Evolutionary conservation across 75 land plant species (phyloP).

Genomic region (Larix kaempferi): DNA sequence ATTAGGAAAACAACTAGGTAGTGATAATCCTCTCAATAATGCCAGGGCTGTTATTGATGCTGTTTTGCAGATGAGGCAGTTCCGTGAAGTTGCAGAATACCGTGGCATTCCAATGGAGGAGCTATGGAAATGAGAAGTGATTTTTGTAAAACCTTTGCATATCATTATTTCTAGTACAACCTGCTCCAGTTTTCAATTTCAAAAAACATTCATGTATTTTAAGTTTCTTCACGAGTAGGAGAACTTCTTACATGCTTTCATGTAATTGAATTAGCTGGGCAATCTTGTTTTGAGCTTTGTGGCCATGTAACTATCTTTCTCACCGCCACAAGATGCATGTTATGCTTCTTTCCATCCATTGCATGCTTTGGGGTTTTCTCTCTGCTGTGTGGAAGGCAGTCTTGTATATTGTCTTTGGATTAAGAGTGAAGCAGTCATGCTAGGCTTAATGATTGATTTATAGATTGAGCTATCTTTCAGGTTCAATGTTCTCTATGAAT

Average conservation of each 20-base stretch:
- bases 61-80: conserved; percentile 68
- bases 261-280: neutral
- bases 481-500: neutral
- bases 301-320: neutral
- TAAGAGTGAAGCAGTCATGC: neutral
- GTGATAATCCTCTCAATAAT: conserved; percentile 94
- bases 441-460: neutral
- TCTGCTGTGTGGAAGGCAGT: neutral
- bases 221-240: neutral
- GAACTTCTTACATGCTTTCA: neutral
- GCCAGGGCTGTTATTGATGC: conserved; percentile 91
- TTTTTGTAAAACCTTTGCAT: neutral
- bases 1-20: conserved; percentile 87
- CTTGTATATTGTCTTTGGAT: neutral
- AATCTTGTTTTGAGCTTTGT: neutral
- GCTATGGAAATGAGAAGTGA: conserved; percentile 75
- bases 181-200: neutral
- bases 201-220: conserved; percentile 1
- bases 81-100: conserved; percentile 72
- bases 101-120: conserved; percentile 97
- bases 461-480: neutral
- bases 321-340: too few relatives aligned
- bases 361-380: neutral
- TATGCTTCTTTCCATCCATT: neutral
- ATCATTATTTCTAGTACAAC: neutral